Percentiles rank a stretch among this genome's conserved stretches.
Conservation (phyloP, 345 rosid genomes). For the Gossypium longicalyx region DNA sequence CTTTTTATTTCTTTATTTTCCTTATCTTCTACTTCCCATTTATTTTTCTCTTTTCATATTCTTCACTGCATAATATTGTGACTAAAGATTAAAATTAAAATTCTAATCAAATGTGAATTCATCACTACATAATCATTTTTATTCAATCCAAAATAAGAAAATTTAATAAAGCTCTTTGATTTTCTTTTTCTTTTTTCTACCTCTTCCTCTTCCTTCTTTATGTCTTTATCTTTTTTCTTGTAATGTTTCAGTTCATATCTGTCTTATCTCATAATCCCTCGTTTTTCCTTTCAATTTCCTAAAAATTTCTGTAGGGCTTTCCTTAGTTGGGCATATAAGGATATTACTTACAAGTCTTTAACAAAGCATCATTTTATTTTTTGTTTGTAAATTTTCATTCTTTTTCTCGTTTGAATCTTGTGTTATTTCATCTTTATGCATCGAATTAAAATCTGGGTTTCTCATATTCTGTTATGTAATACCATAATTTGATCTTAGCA, state of each 20-base stretch:
- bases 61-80: too few species aligned
- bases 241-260: background rate
- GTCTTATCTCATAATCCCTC: background rate
- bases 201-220: background rate
- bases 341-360: background rate
- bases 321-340: slow-evolving; percentile 6
- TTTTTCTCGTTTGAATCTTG: background rate
- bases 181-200: too few species aligned
- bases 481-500: background rate
- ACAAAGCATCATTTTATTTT: background rate
- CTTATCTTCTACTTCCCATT: too few species aligned
- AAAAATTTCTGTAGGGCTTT: background rate
- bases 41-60: too few species aligned
- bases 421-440: slow-evolving; percentile 6
- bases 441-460: slow-evolving; percentile 6
- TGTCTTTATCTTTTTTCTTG: background rate
- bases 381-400: background rate
- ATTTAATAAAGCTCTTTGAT: too few species aligned
- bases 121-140: too few species aligned
- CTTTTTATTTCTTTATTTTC: too few species aligned
- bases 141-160: too few species aligned
- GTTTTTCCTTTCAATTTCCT: background rate
- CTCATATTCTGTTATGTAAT: background rate
- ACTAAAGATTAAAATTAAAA: too few species aligned
- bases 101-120: too few species aligned